Evolutionary conservation across 306 rosid genomes (phyloP).

Genomic region (Begonia fuchsioides): DNA sequence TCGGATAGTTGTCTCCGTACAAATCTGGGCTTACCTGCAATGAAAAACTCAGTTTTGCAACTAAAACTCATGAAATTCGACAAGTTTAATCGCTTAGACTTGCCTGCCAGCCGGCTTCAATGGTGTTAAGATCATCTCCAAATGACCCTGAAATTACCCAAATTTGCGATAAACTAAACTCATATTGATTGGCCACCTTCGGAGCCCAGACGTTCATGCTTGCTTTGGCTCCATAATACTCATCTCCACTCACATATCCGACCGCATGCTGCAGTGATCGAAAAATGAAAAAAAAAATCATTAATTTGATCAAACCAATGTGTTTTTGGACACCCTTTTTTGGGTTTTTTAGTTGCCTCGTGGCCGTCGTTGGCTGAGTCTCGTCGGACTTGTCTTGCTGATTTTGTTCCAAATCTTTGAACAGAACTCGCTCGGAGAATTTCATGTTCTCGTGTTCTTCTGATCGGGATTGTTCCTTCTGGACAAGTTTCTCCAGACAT

Average conservation of each 20-base stretch:
- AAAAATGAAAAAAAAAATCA: background rate
- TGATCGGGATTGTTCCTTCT: constrained; percentile 61
- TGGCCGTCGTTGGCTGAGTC: constrained; percentile 76
- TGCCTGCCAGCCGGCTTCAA: constrained; percentile 98
- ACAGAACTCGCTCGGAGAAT: constrained; percentile 58
- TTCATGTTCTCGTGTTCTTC: constrained; percentile 66
- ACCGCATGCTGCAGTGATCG: constrained; percentile 65
- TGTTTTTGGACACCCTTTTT: background rate
- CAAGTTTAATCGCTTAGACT: background rate
- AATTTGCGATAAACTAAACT: constrained; percentile 82
- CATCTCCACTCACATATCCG: constrained; percentile 75
- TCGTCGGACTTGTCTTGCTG: constrained; percentile 37
- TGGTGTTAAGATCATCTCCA: constrained; percentile 78
- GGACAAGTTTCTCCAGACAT: constrained; percentile 61
- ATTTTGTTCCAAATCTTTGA: constrained; percentile 54
- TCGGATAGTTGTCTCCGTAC: background rate
- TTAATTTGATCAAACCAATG: background rate
- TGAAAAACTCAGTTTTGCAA: background rate
- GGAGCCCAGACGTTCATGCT: constrained; percentile 96
- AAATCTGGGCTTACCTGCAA: background rate
- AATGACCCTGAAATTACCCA: constrained; percentile 94
- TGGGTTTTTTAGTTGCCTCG: no score
- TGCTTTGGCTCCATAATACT: constrained; percentile 80
- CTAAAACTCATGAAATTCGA: background rate
- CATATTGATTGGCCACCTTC: constrained; percentile 52